These are phyloP conservation scores for Sporisorium iseilematis-ciliati DNA, from an alignment of 1,284 basidiomycete genomes.

Conservation along the genomic window DNA sequence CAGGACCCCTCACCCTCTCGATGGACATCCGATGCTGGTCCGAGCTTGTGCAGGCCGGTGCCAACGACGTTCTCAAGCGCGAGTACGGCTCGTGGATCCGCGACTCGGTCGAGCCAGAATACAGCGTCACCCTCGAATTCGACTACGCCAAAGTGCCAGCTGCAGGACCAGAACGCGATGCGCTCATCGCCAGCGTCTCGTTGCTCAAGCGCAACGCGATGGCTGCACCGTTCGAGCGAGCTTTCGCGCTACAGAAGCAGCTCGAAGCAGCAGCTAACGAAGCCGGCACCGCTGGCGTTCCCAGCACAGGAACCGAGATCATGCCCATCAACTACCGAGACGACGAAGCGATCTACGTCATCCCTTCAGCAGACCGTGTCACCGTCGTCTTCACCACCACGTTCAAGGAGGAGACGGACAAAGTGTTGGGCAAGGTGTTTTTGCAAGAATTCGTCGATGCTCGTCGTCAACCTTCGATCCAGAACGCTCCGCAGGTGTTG, in stretches of 20 bases:
- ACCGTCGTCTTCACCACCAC: slow-evolving; percentile 97
- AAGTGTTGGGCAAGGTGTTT: slow-evolving; percentile 96
- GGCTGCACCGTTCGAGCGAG: slow-evolving; percentile 92
- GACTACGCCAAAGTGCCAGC: slow-evolving; percentile 86
- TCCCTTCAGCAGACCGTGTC: slow-evolving; percentile 91
- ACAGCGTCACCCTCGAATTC: slow-evolving; percentile 87
- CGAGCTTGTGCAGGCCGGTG: slow-evolving; percentile 89
- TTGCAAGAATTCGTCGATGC: slow-evolving; percentile 99
- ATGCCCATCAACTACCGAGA: slow-evolving; percentile 92
- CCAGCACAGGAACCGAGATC: slow-evolving; percentile 76
- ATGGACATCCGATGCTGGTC: slow-evolving; percentile 97
- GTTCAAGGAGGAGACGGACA: slow-evolving; percentile 97
- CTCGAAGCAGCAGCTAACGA: slow-evolving; percentile 75
- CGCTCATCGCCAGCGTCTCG: slow-evolving; percentile 84
- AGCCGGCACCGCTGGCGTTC: slow-evolving; percentile 71
- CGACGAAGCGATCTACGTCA: slow-evolving; percentile 96
- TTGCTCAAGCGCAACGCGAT: slow-evolving; percentile 93
- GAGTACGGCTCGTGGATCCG: slow-evolving; percentile 85
- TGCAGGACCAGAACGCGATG: slow-evolving; percentile 73
- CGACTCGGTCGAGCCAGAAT: slow-evolving; percentile 79
- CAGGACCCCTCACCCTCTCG: slow-evolving; percentile 80
- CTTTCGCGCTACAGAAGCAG: slow-evolving; percentile 86
- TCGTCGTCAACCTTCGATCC: slow-evolving; percentile 88
- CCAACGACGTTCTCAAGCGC: slow-evolving; percentile 81
- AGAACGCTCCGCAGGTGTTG: slow-evolving; percentile 97